Evolutionary conservation across 176 grass and related monocot species (phyloP), one percentile per base, ranked within the genome.

Genomic region (Oryza meridionalis): DNA sequence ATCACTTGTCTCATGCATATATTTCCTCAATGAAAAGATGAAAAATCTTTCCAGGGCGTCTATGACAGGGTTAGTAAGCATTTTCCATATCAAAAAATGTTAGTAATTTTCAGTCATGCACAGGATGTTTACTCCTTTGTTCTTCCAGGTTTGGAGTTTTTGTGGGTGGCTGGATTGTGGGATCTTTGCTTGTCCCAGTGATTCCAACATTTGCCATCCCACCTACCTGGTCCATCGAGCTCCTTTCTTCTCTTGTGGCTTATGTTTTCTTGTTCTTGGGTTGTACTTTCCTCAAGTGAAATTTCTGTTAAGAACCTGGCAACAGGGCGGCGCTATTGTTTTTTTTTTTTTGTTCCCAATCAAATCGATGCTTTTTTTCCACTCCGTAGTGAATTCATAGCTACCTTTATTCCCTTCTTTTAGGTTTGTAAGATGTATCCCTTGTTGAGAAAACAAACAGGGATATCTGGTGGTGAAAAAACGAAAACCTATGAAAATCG

Each of bases 21-120:
- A 91, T 61, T 95, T 98, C n/a, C 93, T 98, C 44, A 98, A 95
- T 42, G 91, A 94, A 6, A 98, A 95, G 88, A 95, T 95, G 93
- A 98, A 98, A 69, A 88, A 92, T 73, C 70, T 89, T 65, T 21
- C 46, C 53, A 93, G 93, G 81, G 96, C 96, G 0, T 93, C 82
- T n/a, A 16, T 81, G 14, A 98, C 91, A 61, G 96, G 96, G 96
- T 98, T 49, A 95, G 93, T 84, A 78, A 64, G 35, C 71, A 73
- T 65, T 79, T 78, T 46, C 49, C 24, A 45, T 8, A 65, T n/a
- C 8, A 77, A 75, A 31, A 14, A 77, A 27, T 67, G 7, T 68
- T 46, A 6, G 19, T 15, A 84, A 24, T 62, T 37, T 37, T 76
- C 10, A 26, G 32, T 46, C 40, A 61, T 1, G 5, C 22, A 45